Base-by-base conservation (phyloP, 768 basidiomycete genomes). In the Agrocybe chaxingu region DNA sequence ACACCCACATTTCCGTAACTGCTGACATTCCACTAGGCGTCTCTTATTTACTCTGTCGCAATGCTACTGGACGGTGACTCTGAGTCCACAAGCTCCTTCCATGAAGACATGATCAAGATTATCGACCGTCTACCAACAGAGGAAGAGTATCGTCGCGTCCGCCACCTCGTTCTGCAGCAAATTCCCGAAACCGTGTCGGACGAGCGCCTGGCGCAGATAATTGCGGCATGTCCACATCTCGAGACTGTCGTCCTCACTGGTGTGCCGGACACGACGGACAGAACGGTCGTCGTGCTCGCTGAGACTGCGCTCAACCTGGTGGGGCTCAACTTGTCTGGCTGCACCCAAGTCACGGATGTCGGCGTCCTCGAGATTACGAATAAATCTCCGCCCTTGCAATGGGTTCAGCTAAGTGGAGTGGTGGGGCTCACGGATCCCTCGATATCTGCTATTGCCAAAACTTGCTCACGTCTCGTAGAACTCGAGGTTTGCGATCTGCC, bases 401-500 rank as follows among this genome's bases (percentile, higher is more conserved):
- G 87, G 73, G 74, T 95, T 51, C 85, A 85, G 58, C 67, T 96
- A 50, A 86, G 81, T 56, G 82, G 82, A 11, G 78, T 89, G 47
- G 75, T 75, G 19, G 76, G 77, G n/a, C 65, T 95, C 38, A 81
- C 78, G 30, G 78, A 78, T 58, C 68, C 73, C 8, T 74, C 75
- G 33, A 75, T 96, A 52, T 82, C 83, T 51, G 78, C 82, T 9
- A 79, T 97, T 56, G 85, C 84, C 12, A 84, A 81, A 48, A 76
- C 81, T 8, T 92, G 90, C 62, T 82, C 88, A 3, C 78, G 80
- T 52, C 80, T 97, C 19, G 71, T 87, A 47, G 93, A 95, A 66
- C 73, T 96, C 54, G 93, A 97, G 62, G 70, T 95, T 34, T 82
- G 70, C 60, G 78, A 78, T 59, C 82, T 92, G 53, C 78, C 80